A percentile compares a stretch with the other conserved stretches of the same genome.
Conservation (phyloP, 2,329 filamentous ascomycete genomes). For the Fusarium sp. region DNA sequence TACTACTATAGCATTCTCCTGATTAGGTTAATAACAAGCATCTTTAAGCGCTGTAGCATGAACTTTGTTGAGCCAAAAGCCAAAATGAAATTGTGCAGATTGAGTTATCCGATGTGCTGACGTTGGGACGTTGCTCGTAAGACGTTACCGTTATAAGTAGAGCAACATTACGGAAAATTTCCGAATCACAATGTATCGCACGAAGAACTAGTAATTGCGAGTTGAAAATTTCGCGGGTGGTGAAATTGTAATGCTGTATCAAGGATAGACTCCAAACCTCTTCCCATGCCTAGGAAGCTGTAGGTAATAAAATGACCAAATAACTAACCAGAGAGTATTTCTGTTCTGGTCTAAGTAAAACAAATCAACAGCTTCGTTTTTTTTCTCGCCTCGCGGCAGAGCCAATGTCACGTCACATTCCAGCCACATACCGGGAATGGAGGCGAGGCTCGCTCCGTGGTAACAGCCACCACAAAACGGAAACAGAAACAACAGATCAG, state of each 20-base stretch:
- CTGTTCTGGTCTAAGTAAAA: slow-evolving; percentile 14
- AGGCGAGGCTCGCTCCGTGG: neutral
- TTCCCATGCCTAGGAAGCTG: slow-evolving; percentile 5
- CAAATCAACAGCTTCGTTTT: slow-evolving; percentile 13
- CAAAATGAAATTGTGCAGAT: neutral
- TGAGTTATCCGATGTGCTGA: neutral
- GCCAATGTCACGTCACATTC: slow-evolving; percentile 11
- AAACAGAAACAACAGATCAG: slow-evolving; percentile 17
- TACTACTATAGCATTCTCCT: slow-evolving; percentile 25
- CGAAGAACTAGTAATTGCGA: neutral
- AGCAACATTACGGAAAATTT: neutral
- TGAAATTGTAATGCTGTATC: slow-evolving; percentile 36
- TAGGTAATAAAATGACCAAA: slow-evolving; percentile 14
- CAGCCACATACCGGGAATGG: neutral
- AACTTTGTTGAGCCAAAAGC: neutral
- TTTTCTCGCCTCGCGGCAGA: neutral
- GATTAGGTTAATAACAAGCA: slow-evolving; percentile 33
- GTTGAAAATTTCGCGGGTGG: slow-evolving; percentile 10
- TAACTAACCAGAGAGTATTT: slow-evolving; percentile 19
- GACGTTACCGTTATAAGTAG: neutral
- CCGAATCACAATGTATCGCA: neutral
- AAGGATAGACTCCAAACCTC: slow-evolving; percentile 30
- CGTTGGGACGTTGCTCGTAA: neutral
- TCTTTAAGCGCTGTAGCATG: slow-evolving; percentile 19
- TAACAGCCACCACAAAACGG: slow-evolving; percentile 10